Evolutionary conservation across 257 asterid species (phyloP), one percentile per base, ranked within the genome.

Genomic region (Scutellaria minor): DNA sequence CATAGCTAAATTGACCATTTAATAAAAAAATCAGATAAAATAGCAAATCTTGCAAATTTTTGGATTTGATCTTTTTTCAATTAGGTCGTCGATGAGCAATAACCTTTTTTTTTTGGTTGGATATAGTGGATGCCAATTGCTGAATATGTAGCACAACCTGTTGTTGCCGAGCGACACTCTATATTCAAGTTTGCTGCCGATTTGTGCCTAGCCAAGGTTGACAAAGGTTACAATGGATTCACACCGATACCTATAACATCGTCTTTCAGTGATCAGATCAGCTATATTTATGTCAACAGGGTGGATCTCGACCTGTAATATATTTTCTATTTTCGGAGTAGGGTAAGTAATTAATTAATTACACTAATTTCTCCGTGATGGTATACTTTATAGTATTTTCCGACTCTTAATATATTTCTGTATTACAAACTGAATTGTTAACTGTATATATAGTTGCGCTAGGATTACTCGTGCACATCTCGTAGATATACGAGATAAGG

Each of bases 51-150:
- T 31, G 37, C 37, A 31, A 31, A 31, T 31, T 3, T 31, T 31
- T 31, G 37, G 37, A 0, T 31, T 31, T 31, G 37, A 31, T 2
- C 37, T 31, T 31, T 31, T 31, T 31, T 31, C 37, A 31, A 31
- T 31, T 31, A 2, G 5, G 37, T 2, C 37, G 37, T 31, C 37
- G 37, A 31, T 31, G 5, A 31, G 37, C 37, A 1, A 2, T 3
- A 2, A 2, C 5, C 1, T 31, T 2, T 31, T 31, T 2, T 31
- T 31, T 31, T 2, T 31, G 37, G 18, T 18, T 18, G 74, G 20
- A 20, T 61, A 52, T 37, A 90, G 96, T 90, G 95, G 96, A 90
- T 88, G 92, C 90, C 96, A 40, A 80, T 86, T 24, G 84, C 77
- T 42, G 95, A 88, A 24, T 90, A 88, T 42, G 87, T 88, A 48